These are phyloP conservation scores for Skeletonema marinoi DNA, from an alignment of 108 stramenopile genomes.

Conservation along the genomic window DNA sequence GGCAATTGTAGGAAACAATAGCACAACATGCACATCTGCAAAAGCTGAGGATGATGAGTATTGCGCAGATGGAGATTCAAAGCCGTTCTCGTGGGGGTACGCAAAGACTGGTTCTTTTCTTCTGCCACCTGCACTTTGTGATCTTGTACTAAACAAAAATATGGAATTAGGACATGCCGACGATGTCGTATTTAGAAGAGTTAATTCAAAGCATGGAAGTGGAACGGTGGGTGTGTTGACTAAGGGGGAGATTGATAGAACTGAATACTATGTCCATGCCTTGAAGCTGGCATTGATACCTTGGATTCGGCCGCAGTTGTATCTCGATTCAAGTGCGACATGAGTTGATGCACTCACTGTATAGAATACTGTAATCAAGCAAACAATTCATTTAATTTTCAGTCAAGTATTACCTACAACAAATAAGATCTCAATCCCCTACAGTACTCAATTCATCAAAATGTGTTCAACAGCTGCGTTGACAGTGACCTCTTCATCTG, in stretches of 20 bases:
- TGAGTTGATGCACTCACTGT: not conserved
- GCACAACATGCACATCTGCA: conserved; percentile 5
- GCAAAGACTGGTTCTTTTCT: conserved; percentile 84
- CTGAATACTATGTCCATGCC: conserved; percentile 88
- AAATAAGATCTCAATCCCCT: not conserved
- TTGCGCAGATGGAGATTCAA: conserved; percentile 11
- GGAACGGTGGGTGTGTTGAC: conserved; percentile 91
- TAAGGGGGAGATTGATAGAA: conserved; percentile 76
- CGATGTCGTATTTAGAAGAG: conserved; percentile 74
- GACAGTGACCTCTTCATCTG: conserved; percentile 59
- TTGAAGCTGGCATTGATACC: conserved; percentile 80
- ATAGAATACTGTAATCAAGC: not conserved
- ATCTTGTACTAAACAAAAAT: conserved; percentile 59
- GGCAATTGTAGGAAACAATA: conserved; percentile 72
- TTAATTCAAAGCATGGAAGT: conserved; percentile 75
- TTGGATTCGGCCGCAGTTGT: conserved; percentile 75
- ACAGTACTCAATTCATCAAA: not conserved
- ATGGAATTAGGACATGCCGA: conserved; percentile 95
- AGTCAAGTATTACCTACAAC: not conserved
- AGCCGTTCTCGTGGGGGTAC: conserved; percentile 30
- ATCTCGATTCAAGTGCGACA: conserved; percentile 9
- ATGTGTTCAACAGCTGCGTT: conserved; percentile 26
- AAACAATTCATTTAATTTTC: not conserved
- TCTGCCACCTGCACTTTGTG: conserved; percentile 71
- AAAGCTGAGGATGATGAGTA: conserved; percentile 18